These are phyloP conservation scores for Rutidosis leptorrhynchoides DNA, from an alignment of 129 eudicot genomes.

Conservation along the genomic window DNA sequence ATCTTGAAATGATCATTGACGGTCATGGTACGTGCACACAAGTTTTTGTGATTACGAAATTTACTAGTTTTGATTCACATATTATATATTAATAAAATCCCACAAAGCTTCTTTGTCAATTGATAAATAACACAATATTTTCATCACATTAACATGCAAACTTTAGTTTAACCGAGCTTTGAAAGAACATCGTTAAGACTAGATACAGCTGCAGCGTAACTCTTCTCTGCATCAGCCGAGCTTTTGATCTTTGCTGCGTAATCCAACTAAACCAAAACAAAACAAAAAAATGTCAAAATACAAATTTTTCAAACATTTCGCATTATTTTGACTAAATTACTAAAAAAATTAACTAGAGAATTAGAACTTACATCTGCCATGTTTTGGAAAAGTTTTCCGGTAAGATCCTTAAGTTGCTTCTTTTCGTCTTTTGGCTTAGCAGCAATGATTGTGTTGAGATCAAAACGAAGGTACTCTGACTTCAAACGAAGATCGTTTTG, in stretches of 20 bases:
- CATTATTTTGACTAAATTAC: not conserved
- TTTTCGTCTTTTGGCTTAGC: constrained; percentile 79
- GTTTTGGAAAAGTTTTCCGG: constrained; percentile 67
- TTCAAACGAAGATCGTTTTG: constrained; percentile 80
- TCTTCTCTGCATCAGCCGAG: constrained; percentile 75
- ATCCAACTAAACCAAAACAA: constrained; percentile 61
- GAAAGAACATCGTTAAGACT: constrained; percentile 69
- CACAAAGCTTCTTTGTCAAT: constrained; percentile 32
- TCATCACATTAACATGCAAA: constrained; percentile 41
- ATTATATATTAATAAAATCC: constrained; percentile 13
- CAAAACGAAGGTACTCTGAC: constrained; percentile 80
- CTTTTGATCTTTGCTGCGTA: constrained; percentile 92
- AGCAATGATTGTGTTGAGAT: constrained; percentile 84
- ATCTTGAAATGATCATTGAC: too few species aligned
- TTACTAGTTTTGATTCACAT: constrained; percentile 13
- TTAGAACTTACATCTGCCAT: constrained; percentile 54
- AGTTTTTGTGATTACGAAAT: not conserved
- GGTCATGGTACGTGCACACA: not conserved
- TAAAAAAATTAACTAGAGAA: not conserved
- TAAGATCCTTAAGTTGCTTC: constrained; percentile 63
- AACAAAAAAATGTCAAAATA: not conserved
- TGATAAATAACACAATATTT: constrained; percentile 30
- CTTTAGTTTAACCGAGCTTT: constrained; percentile 67
- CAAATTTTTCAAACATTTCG: not conserved
- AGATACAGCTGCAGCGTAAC: constrained; percentile 75